Evolutionary conservation across 352 stramenopile species (phyloP).

Genomic region (Elongisporangium senticosum): DNA sequence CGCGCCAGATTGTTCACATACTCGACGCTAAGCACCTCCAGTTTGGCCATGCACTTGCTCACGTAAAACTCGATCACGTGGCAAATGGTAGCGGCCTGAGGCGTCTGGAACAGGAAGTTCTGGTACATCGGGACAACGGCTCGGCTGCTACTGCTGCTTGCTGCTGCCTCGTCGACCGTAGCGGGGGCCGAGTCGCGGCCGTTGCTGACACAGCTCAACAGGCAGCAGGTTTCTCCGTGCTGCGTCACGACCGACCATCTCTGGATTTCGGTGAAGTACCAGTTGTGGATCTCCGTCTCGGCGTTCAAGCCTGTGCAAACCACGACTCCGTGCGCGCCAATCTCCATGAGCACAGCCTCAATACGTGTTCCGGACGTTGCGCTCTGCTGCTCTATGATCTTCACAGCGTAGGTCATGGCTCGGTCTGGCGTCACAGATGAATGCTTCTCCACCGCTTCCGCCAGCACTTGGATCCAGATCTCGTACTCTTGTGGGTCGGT

Average conservation of each 20-base stretch:
- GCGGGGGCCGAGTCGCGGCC: background rate
- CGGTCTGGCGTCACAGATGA: conserved; percentile 47
- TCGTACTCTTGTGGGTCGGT: conserved; percentile 42
- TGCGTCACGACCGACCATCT: conserved; percentile 67
- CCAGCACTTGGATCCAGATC: conserved; percentile 48
- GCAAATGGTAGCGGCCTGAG: conserved; percentile 46
- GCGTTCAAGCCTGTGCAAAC: conserved; percentile 37
- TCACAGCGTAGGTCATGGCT: conserved; percentile 41
- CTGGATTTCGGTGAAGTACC: conserved; percentile 79
- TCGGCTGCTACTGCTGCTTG: background rate
- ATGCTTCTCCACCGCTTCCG: conserved; percentile 49
- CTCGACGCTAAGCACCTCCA: conserved; percentile 41
- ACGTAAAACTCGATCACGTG: conserved; percentile 77
- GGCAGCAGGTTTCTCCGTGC: conserved; percentile 47
- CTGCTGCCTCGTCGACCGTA: background rate
- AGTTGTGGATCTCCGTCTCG: conserved; percentile 46
- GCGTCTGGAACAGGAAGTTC: conserved; percentile 56
- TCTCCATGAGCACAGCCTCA: conserved; percentile 43
- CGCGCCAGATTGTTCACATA: conserved; percentile 12
- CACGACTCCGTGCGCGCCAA: conserved; percentile 53
- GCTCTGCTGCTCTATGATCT: conserved; percentile 23
- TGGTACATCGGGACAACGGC: conserved; percentile 11
- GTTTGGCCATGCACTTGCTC: conserved; percentile 70
- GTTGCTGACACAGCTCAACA: conserved; percentile 40
- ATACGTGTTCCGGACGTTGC: conserved; percentile 27